phyloP scores from a whole-genome alignment of 2,329 filamentous ascomycete species.

The Hysterium pulicare region DNA sequence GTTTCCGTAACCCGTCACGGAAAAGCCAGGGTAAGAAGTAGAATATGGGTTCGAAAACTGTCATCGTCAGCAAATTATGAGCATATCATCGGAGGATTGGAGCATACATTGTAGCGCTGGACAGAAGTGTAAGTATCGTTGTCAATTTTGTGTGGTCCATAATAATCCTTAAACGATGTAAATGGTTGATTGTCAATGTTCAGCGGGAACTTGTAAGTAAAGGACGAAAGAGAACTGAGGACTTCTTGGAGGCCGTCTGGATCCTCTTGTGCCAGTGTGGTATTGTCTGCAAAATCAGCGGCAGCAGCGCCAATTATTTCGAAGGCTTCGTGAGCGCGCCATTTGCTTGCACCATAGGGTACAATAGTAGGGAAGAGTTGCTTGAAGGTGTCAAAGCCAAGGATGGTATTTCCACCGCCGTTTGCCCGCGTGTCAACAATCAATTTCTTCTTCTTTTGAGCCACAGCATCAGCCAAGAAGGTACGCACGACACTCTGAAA shows the following conservation, averaged over 20 bases:
- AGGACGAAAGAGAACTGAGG: conserved; percentile 4
- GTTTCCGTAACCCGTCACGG: conserved; percentile 27
- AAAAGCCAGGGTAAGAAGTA: conserved; percentile 27
- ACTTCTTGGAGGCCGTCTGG: conserved; percentile 20
- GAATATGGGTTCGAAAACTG: conserved; percentile 26
- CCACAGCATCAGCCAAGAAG: conserved; percentile 48
- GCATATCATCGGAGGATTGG: neutral
- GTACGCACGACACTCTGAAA: conserved; percentile 40
- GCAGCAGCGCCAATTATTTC: conserved; percentile 33
- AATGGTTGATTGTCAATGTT: conserved; percentile 28
- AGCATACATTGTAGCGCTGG: conserved; percentile 30
- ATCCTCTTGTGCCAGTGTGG: conserved; percentile 28
- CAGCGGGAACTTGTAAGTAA: conserved; percentile 33
- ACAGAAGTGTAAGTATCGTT: conserved; percentile 35
- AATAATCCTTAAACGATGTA: conserved; percentile 34
- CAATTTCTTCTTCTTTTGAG: conserved; percentile 55
- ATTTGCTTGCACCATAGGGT: conserved; percentile 46
- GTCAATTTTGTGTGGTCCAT: conserved; percentile 30
- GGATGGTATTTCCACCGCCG: conserved; percentile 50
- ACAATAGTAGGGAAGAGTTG: conserved; percentile 51
- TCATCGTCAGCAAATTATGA: neutral
- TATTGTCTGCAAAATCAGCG: conserved; percentile 25
- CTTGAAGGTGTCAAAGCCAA: conserved; percentile 47
- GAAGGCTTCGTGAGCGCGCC: conserved; percentile 43
- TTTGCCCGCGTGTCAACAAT: conserved; percentile 64